Conservation (phyloP, 106 monocot genomes). For the Dendrobium catenatum region DNA sequence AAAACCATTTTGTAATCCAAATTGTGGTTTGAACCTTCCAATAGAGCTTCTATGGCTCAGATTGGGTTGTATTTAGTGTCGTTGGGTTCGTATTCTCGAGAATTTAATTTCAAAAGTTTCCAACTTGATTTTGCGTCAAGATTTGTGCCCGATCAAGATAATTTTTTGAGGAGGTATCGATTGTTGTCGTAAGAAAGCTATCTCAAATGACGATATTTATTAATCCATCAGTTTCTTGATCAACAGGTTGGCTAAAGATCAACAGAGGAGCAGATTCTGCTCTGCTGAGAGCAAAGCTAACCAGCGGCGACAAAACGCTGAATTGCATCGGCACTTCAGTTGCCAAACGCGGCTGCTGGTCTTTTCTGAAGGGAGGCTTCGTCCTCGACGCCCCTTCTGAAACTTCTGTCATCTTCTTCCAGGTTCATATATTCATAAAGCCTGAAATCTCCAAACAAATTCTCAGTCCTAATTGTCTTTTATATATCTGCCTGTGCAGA, state of each 20-base stretch:
- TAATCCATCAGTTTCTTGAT: too few species aligned
- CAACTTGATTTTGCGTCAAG: too few species aligned
- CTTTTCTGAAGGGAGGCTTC: slow-evolving; percentile 91
- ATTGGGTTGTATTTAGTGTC: too few species aligned
- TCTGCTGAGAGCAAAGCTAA: slow-evolving; percentile 58
- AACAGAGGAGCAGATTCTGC: slow-evolving; percentile 44
- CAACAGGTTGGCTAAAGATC: slow-evolving; percentile 76
- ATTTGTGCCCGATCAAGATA: too few species aligned
- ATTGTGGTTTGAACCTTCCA: too few species aligned
- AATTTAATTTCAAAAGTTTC: too few species aligned
- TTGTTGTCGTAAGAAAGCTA: too few species aligned
- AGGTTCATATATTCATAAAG: slow-evolving; percentile 26
- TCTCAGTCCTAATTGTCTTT: not conserved
- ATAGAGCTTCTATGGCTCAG: too few species aligned
- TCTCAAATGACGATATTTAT: too few species aligned
- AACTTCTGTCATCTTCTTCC: slow-evolving; percentile 59
- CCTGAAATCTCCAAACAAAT: not conserved
- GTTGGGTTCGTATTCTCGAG: too few species aligned
- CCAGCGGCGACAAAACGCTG: slow-evolving; percentile 35
- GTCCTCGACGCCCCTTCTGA: slow-evolving; percentile 54
- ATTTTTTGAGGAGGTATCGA: too few species aligned
- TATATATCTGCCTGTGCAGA: not conserved
- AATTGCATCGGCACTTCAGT: slow-evolving; percentile 67
- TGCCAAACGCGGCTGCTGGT: slow-evolving; percentile 72
- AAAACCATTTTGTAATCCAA: too few species aligned